These are phyloP conservation scores for Fraxinus dipetala DNA, from an alignment of 305 asterid genomes.

Conservation along the genomic window DNA sequence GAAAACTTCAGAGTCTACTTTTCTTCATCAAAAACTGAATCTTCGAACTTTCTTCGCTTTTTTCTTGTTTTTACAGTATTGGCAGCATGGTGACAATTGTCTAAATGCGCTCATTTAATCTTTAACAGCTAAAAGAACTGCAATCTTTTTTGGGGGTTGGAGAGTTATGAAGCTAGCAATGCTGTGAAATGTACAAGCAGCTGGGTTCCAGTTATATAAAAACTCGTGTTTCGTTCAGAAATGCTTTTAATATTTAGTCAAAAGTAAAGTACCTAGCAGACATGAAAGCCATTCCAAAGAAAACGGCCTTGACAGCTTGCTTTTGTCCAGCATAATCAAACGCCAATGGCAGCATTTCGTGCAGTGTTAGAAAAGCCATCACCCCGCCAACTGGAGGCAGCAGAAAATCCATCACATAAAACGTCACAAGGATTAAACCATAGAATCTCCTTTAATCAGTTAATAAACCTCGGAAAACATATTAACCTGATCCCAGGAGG, in stretches of 20 bases:
- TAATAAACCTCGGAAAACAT: conserved; percentile 7
- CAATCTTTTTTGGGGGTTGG: neutral
- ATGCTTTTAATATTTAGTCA: neutral
- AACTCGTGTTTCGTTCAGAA: no score
- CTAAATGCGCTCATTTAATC: neutral
- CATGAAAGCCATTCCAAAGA: conserved; percentile 96
- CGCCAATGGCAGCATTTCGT: conserved; percentile 90
- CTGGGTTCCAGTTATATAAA: neutral
- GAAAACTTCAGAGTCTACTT: neutral
- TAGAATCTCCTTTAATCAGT: conserved; percentile 12
- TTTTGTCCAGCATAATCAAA: conserved; percentile 90
- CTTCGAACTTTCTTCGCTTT: neutral
- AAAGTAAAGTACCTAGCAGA: conserved; percentile 61
- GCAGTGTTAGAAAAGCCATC: conserved; percentile 77
- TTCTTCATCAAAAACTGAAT: neutral
- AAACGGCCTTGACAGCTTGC: conserved; percentile 84
- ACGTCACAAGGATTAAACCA: neutral
- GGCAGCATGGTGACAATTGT: neutral
- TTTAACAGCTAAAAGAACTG: neutral
- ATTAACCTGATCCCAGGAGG: conserved; percentile 80
- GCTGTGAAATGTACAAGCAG: neutral
- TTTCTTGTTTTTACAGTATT: neutral
- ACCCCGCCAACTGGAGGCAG: conserved; percentile 65
- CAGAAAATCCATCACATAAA: neutral
- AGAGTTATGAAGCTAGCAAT: neutral